A percentile compares a stretch with the other conserved stretches of the same genome.
These are phyloP conservation scores for Neoscytalidium dimidiatum DNA, from an alignment of 2,329 filamentous ascomycete genomes.

Conservation along the genomic window DNA sequence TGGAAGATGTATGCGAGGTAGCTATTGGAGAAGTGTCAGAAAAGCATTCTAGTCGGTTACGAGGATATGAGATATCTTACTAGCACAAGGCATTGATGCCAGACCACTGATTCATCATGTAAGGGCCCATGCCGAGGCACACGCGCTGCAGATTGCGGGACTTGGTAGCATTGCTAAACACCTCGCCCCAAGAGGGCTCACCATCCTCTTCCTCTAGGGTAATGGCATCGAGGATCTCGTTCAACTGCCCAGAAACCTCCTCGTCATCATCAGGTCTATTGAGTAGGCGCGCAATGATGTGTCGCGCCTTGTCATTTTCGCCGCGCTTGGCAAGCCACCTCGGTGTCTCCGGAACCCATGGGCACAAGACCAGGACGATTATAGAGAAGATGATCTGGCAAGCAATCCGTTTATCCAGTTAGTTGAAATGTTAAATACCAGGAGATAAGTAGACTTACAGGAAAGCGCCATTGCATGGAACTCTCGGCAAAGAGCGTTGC, in stretches of 20 bases:
- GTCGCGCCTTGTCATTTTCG: constrained; percentile 49
- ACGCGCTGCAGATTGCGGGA: constrained; percentile 39
- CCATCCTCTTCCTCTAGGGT: constrained; percentile 22
- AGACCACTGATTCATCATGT: constrained; percentile 34
- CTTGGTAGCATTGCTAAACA: constrained; percentile 39
- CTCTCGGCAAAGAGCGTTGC: constrained; percentile 43
- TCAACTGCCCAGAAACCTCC: constrained; percentile 60
- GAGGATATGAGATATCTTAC: not conserved
- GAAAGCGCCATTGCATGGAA: constrained; percentile 46
- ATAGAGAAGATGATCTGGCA: constrained; percentile 53
- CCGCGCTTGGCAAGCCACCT: constrained; percentile 37
- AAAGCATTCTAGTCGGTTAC: not conserved
- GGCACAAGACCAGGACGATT: constrained; percentile 45
- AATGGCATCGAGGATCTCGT: constrained; percentile 61
- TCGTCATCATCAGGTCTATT: constrained; percentile 51
- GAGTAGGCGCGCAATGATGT: constrained; percentile 51
- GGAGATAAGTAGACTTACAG: not conserved
- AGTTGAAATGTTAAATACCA: not conserved
- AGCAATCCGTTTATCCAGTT: constrained; percentile 40
- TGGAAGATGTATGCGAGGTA: constrained; percentile 33
- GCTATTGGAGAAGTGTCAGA: constrained; percentile 17
- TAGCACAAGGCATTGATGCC: constrained; percentile 25
- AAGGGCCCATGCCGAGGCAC: constrained; percentile 40
- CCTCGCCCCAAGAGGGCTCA: constrained; percentile 38
- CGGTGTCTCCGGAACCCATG: constrained; percentile 31